These are phyloP conservation scores for Pseudocohnilembus persalinus DNA, from an alignment of 169 alveolate genomes.

Conservation along the genomic window DNA sequence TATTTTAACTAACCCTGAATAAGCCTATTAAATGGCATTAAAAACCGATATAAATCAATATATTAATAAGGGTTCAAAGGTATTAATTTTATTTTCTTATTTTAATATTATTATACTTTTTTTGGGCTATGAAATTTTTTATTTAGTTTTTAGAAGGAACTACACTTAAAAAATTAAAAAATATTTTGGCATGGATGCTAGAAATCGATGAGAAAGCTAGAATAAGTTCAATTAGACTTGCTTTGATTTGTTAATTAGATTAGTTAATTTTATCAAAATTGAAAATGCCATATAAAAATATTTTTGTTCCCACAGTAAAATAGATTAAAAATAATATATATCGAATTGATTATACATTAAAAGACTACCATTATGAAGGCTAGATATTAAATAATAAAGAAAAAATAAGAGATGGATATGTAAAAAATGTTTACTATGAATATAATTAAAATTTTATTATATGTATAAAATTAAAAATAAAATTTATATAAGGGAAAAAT, in stretches of 20 bases:
- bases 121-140: background rate
- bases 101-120: background rate
- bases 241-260: conserved; percentile 15
- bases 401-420: conserved; percentile 5
- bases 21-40: conserved; percentile 3
- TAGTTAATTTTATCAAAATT: conserved; percentile 4
- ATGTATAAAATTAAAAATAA: background rate
- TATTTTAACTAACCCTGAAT: background rate
- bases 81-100: background rate
- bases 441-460: too few relatives aligned
- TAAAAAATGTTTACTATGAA: background rate
- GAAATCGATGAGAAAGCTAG: conserved; percentile 9
- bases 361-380: background rate
- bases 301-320: conserved; percentile 7
- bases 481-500: background rate
- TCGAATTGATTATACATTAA: background rate
- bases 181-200: conserved; percentile 5
- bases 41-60: conserved; percentile 5
- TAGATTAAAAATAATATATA: background rate
- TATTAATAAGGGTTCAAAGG: conserved; percentile 1
- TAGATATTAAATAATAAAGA: background rate
- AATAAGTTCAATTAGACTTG: conserved; percentile 5
- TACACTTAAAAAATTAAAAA: background rate
- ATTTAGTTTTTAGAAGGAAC: background rate
- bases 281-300: conserved; percentile 7